A percentile compares a stretch with the other conserved stretches of the same genome.
These are phyloP conservation scores for Tolypocladium tropicale DNA, from an alignment of 2,329 filamentous ascomycete genomes.

Conservation along the genomic window DNA sequence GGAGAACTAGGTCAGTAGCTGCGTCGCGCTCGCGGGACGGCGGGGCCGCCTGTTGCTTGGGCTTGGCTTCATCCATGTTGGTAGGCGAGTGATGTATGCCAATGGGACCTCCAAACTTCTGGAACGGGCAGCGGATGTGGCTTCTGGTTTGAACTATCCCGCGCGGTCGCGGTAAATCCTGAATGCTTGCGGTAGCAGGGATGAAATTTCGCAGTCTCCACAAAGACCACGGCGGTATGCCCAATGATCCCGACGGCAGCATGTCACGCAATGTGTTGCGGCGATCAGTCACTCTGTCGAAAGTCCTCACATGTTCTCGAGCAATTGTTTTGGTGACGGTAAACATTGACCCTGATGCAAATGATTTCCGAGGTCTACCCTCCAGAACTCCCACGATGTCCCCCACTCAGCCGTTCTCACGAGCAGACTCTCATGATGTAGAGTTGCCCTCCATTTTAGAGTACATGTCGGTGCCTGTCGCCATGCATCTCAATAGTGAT, in stretches of 20 bases:
- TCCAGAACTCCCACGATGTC: constrained; percentile 34
- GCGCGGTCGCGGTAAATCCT: not conserved
- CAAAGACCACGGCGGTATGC: not conserved
- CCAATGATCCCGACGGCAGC: not conserved
- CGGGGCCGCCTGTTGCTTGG: too few relatives aligned
- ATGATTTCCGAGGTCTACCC: constrained; percentile 38
- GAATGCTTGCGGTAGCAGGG: not conserved
- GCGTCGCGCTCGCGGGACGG: too few relatives aligned
- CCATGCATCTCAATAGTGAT: constrained; percentile 34
- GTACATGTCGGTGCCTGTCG: constrained; percentile 36
- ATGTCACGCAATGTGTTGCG: not conserved
- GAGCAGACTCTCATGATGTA: constrained; percentile 28
- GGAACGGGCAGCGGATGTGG: not conserved
- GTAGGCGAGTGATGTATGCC: not conserved
- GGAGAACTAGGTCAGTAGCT: too few relatives aligned
- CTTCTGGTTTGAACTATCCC: not conserved
- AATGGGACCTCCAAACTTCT: not conserved
- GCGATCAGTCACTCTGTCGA: not conserved
- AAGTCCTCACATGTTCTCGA: constrained; percentile 12
- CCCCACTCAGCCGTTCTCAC: constrained; percentile 28
- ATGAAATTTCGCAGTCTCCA: not conserved
- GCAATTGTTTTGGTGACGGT: constrained; percentile 23
- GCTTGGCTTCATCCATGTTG: too few relatives aligned
- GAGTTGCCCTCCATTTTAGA: constrained; percentile 32
- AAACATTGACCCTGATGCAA: constrained; percentile 35